Evolutionary conservation across 768 basidiomycete genomes (phyloP).

Genomic region (Filobasidium floriforme): DNA sequence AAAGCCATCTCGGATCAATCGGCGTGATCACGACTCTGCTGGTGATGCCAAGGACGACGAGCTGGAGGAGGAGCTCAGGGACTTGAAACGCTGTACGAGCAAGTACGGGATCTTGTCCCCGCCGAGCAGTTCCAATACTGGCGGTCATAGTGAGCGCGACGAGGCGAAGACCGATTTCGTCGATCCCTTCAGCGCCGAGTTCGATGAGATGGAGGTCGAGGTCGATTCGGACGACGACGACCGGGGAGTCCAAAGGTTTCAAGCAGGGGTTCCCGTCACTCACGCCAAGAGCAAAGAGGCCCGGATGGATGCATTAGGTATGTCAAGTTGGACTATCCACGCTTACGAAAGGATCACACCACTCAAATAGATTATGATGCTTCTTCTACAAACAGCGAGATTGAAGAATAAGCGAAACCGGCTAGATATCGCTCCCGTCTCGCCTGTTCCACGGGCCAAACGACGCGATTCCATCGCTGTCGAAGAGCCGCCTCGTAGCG

Average conservation of each 20-base stretch:
- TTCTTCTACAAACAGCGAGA: no score
- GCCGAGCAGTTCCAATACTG: neutral
- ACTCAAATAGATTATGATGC: no score
- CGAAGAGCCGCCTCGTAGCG: no score
- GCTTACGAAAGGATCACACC: no score
- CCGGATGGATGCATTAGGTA: neutral
- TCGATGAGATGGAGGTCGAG: slow-evolving; percentile 1
- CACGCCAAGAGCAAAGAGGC: neutral
- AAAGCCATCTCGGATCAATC: neutral
- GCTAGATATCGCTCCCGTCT: no score
- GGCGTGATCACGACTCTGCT: neutral
- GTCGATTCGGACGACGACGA: neutral
- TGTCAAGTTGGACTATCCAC: neutral
- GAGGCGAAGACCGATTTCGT: neutral
- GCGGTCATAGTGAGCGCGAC: neutral
- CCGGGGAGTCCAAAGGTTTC: neutral
- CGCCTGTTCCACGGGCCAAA: no score
- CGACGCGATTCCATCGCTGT: no score
- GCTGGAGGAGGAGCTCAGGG: neutral
- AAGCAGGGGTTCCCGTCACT: neutral
- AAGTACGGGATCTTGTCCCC: neutral
- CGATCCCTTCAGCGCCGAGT: neutral
- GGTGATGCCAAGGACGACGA: no score
- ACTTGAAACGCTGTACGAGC: neutral
- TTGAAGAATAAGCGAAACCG: no score